These are phyloP conservation scores for Scutellaria baicalensis DNA, from an alignment of 257 asterid genomes.

Conservation along the genomic window DNA sequence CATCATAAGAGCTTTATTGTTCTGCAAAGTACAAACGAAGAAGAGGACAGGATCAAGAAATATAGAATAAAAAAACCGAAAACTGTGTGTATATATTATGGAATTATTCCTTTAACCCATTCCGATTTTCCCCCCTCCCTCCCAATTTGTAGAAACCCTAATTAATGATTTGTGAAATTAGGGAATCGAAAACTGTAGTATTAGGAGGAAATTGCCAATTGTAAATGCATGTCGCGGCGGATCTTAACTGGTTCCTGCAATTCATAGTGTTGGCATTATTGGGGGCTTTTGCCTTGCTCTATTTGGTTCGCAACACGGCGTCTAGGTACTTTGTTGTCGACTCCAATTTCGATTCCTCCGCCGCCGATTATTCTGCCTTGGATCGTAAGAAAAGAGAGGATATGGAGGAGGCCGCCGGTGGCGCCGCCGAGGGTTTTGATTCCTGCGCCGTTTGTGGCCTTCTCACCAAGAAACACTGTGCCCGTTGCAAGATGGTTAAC, in stretches of 20 bases:
- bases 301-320: constrained; percentile 64
- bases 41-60: neutral
- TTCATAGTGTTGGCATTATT: constrained; percentile 38
- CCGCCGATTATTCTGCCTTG: constrained; percentile 34
- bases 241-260: constrained; percentile 73
- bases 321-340: constrained; percentile 72
- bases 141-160: constrained; percentile 24
- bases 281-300: constrained; percentile 42
- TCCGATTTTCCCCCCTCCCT: neutral
- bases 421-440: constrained; percentile 32
- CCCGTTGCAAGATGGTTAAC: constrained; percentile 71
- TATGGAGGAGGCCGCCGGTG: constrained; percentile 30
- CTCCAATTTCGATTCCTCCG: constrained; percentile 48
- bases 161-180: constrained; percentile 16
- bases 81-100: neutral
- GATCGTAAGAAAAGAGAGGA: constrained; percentile 17
- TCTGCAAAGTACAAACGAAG: neutral
- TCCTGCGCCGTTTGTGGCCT: constrained; percentile 62
- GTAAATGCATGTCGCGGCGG: constrained; percentile 84
- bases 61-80: neutral
- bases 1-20: neutral
- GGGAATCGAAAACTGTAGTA: neutral
- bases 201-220: constrained; percentile 7
- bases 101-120: constrained; percentile 7
- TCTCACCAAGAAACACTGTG: constrained; percentile 43